These are phyloP conservation scores for Epichloe brachyelytri DNA, from an alignment of 2,329 filamentous ascomycete genomes.

Conservation along the genomic window DNA sequence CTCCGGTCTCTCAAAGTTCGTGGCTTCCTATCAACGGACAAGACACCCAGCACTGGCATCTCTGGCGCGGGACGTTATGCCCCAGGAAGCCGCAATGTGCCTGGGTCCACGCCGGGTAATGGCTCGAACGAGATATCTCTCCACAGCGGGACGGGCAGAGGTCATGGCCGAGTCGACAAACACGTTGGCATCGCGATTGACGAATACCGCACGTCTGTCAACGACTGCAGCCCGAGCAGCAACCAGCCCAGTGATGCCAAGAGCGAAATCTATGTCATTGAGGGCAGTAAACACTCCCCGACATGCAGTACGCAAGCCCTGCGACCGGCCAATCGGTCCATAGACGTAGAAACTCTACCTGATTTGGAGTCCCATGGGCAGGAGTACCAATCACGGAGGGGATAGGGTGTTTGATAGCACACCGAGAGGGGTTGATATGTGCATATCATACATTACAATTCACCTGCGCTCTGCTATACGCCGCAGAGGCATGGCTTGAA, in stretches of 20 bases:
- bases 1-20: conserved; percentile 33
- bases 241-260: neutral
- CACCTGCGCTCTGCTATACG: neutral
- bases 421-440: neutral
- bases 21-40: conserved; percentile 32
- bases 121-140: conserved; percentile 26
- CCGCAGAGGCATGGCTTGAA: neutral
- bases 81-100: conserved; percentile 14
- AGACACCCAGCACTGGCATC: conserved; percentile 19
- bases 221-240: neutral
- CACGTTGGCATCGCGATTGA: conserved; percentile 11
- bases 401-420: conserved; percentile 4
- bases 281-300: conserved; percentile 15
- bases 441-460: neutral
- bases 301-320: conserved; percentile 12
- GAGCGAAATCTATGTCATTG: conserved; percentile 25
- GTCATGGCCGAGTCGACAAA: neutral
- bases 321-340: conserved; percentile 11
- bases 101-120: conserved; percentile 17
- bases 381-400: conserved; percentile 13
- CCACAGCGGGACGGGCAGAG: conserved; percentile 10
- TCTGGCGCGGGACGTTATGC: conserved; percentile 15
- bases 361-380: conserved; percentile 17
- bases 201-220: conserved; percentile 5
- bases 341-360: conserved; percentile 15